These are phyloP conservation scores for Curvularia spicifera DNA, from an alignment of 2,329 filamentous ascomycete species.

Conservation along the genomic window DNA sequence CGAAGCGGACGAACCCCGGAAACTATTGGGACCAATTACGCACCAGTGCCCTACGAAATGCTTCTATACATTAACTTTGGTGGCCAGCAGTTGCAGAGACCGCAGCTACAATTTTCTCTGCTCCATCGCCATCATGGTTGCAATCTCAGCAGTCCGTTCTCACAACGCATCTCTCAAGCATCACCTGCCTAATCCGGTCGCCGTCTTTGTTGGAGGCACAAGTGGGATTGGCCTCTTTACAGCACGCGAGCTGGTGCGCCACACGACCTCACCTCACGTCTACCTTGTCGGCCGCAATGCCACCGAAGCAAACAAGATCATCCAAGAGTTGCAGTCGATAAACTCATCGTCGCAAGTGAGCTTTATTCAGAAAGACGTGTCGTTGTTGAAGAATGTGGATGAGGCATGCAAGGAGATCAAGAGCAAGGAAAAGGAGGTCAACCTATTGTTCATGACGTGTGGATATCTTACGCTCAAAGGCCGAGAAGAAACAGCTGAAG, in stretches of 20 bases:
- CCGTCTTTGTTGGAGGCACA: constrained; percentile 52
- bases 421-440: constrained; percentile 59
- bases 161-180: constrained; percentile 36
- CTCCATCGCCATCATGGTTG: constrained; percentile 26
- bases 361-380: constrained; percentile 54
- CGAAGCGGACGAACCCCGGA: neutral
- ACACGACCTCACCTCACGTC: constrained; percentile 48
- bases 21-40: neutral
- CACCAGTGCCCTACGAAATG: neutral
- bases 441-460: constrained; percentile 62
- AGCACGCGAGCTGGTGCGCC: constrained; percentile 51
- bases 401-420: constrained; percentile 57
- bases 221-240: constrained; percentile 54
- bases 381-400: constrained; percentile 52
- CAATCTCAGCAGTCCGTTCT: constrained; percentile 31
- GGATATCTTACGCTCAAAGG: constrained; percentile 56
- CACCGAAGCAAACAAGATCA: constrained; percentile 47
- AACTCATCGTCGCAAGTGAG: constrained; percentile 48
- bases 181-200: constrained; percentile 36
- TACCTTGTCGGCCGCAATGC: constrained; percentile 55
- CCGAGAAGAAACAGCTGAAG: constrained; percentile 47
- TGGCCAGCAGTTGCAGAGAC: neutral
- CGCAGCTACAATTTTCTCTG: neutral
- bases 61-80: neutral
- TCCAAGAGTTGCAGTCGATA: constrained; percentile 46